Percentiles rank a stretch among this genome's conserved stretches.
These are phyloP conservation scores for Marchantia polymorpha DNA, from an alignment of 225 moss, liverwort and hornwort species.

Conservation along the genomic window DNA sequence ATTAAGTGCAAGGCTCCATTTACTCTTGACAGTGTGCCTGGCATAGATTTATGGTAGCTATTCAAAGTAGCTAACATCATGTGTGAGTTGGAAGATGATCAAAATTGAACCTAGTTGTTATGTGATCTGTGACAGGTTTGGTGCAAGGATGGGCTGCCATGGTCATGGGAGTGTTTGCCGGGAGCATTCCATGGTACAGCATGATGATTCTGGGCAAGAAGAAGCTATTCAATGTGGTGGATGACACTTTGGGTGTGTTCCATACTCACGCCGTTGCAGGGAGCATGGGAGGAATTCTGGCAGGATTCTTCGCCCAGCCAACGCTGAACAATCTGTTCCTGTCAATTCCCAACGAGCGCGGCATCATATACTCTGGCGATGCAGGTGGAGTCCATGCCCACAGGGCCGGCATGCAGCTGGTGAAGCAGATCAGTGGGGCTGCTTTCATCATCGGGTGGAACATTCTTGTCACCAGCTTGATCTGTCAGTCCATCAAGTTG, in stretches of 20 bases:
- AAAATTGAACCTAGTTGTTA: too few relatives aligned
- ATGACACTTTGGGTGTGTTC: conserved; percentile 26
- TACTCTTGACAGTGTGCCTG: too few relatives aligned
- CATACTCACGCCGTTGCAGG: conserved; percentile 30
- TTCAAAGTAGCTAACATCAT: too few relatives aligned
- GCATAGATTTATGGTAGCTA: too few relatives aligned
- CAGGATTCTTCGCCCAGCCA: conserved; percentile 19
- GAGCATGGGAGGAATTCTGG: conserved; percentile 13
- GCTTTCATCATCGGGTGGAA: conserved; percentile 25
- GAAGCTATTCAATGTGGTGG: neutral
- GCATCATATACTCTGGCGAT: conserved; percentile 9
- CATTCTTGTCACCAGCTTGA: conserved; percentile 18
- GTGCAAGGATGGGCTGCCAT: conserved; percentile 50
- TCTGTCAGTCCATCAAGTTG: conserved; percentile 4
- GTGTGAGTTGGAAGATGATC: too few relatives aligned
- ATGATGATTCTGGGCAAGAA: conserved; percentile 43
- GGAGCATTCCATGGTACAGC: conserved; percentile 44
- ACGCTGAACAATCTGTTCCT: conserved; percentile 14
- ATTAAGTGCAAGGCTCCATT: too few relatives aligned
- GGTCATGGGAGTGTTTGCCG: conserved; percentile 32
- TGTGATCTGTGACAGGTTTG: conserved; percentile 27
- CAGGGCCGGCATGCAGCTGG: conserved; percentile 13
- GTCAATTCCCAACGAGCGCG: conserved; percentile 4
- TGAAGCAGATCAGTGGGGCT: conserved; percentile 16
- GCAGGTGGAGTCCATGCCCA: neutral